Evolutionary conservation across 768 basidiomycete species (phyloP).

Genomic region (Xerocomus spinulosus): DNA sequence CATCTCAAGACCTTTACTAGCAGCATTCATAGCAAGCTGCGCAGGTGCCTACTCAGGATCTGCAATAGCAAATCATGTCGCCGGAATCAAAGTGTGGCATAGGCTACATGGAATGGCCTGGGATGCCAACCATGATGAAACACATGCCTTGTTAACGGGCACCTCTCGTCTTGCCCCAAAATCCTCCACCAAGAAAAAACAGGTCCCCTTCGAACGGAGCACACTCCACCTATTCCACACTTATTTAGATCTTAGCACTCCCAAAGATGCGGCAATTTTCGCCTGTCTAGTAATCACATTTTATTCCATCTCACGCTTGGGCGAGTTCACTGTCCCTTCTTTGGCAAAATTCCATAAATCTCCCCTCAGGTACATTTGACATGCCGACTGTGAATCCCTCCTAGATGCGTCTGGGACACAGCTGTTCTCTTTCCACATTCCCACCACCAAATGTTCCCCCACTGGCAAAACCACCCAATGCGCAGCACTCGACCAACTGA

Average conservation of each 20-base stretch:
- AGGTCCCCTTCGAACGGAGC: constrained; percentile 27
- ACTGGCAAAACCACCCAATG: not conserved
- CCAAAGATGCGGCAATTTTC: constrained; percentile 33
- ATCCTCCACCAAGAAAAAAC: constrained; percentile 25
- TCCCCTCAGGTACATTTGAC: not conserved
- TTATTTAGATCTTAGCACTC: constrained; percentile 26
- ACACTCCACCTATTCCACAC: not conserved
- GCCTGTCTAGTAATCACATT: constrained; percentile 23
- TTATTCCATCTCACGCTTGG: not conserved
- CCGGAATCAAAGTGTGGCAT: constrained; percentile 50
- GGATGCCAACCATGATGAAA: constrained; percentile 22
- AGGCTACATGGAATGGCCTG: constrained; percentile 37
- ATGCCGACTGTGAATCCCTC: not conserved
- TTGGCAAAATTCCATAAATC: not conserved
- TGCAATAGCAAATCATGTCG: constrained; percentile 34
- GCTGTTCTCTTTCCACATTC: not conserved
- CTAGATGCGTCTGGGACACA: not conserved
- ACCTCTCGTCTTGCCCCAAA: not conserved
- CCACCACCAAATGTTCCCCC: not conserved
- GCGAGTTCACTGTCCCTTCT: too few species aligned
- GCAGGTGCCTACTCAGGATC: constrained; percentile 32
- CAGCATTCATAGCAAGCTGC: constrained; percentile 8
- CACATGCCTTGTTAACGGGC: constrained; percentile 26
- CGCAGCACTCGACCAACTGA: not conserved
- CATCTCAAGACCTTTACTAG: constrained; percentile 5